phyloP scores from a whole-genome alignment of 371 early-diverging fungal genomes.

The Rhizopus delemar region DNA sequence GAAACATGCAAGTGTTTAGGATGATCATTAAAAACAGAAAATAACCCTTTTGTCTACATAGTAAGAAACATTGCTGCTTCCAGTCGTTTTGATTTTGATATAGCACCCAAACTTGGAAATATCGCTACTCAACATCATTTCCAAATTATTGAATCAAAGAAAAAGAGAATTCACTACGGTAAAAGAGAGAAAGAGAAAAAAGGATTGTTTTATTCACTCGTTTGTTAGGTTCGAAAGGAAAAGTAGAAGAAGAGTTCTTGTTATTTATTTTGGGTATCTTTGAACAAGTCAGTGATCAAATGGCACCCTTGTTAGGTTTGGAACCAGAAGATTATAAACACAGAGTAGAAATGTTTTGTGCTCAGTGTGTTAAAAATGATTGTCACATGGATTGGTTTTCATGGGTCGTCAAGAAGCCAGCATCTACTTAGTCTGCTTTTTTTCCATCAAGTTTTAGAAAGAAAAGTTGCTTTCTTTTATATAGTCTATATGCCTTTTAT shows the following conservation, averaged over 20 bases:
- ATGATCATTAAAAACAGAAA: not conserved
- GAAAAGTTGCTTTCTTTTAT: too few species aligned
- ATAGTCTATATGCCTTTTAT: too few species aligned
- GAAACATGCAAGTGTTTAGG: slow-evolving; percentile 32
- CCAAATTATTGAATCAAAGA: slow-evolving; percentile 27
- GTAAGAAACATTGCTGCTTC: slow-evolving; percentile 24
- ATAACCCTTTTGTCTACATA: slow-evolving; percentile 6
- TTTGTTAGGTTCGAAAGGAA: slow-evolving; percentile 29
- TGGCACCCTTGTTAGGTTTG: slow-evolving; percentile 35
- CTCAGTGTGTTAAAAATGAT: slow-evolving; percentile 41
- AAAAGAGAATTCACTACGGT: slow-evolving; percentile 34
- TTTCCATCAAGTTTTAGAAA: too few species aligned
- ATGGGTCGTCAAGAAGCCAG: slow-evolving; percentile 12
- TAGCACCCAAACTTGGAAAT: slow-evolving; percentile 23
- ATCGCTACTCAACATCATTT: slow-evolving; percentile 26
- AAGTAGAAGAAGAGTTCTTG: slow-evolving; percentile 31
- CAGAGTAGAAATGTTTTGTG: slow-evolving; percentile 41
- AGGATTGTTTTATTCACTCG: not conserved
- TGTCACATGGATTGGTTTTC: slow-evolving; percentile 35
- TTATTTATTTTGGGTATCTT: slow-evolving; percentile 24
- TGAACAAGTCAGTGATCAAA: slow-evolving; percentile 11
- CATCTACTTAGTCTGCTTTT: too few species aligned
- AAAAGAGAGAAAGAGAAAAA: not conserved
- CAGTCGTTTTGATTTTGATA: slow-evolving; percentile 27
- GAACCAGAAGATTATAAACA: slow-evolving; percentile 39